phyloP scores from a whole-genome alignment of 169 alveolate genomes.

The Plasmodium coatneyi region DNA sequence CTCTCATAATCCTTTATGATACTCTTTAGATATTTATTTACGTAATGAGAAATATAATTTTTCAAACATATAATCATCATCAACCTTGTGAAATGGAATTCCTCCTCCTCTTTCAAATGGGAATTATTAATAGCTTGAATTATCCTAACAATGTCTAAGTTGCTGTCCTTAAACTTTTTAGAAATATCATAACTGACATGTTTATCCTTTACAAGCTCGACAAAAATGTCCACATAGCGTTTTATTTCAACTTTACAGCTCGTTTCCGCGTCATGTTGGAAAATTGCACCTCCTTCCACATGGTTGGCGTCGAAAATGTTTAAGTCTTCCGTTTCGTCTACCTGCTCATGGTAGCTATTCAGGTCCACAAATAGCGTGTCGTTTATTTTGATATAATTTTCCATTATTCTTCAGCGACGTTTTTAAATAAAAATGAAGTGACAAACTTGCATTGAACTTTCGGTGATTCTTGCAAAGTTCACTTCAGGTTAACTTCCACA shows the following conservation, averaged over 20 bases:
- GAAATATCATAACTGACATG: slow-evolving; percentile 30
- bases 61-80: slow-evolving; percentile 72
- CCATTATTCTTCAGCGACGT: background rate
- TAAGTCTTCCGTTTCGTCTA: slow-evolving; percentile 54
- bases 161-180: slow-evolving; percentile 14
- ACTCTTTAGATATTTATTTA: slow-evolving; percentile 30
- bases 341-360: slow-evolving; percentile 16
- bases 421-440: background rate
- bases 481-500: background rate
- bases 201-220: slow-evolving; percentile 39
- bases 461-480: background rate
- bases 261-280: background rate
- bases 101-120: slow-evolving; percentile 26
- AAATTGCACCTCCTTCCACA: background rate
- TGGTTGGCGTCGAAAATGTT: slow-evolving; percentile 38
- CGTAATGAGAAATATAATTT: slow-evolving; percentile 28
- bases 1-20: slow-evolving; percentile 25
- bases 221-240: slow-evolving; percentile 36
- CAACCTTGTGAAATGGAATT: slow-evolving; percentile 45
- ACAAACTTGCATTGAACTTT: background rate
- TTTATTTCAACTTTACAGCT: slow-evolving; percentile 37
- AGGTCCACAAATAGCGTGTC: slow-evolving; percentile 38
- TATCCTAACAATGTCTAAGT: slow-evolving; percentile 28
- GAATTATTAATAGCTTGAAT: slow-evolving; percentile 64
- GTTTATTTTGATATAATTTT: slow-evolving; percentile 20